A percentile compares a stretch with the other conserved stretches of the same genome.
phyloP scores from a whole-genome alignment of 2,329 filamentous ascomycete genomes.

The Ophiosphaerella korrae region DNA sequence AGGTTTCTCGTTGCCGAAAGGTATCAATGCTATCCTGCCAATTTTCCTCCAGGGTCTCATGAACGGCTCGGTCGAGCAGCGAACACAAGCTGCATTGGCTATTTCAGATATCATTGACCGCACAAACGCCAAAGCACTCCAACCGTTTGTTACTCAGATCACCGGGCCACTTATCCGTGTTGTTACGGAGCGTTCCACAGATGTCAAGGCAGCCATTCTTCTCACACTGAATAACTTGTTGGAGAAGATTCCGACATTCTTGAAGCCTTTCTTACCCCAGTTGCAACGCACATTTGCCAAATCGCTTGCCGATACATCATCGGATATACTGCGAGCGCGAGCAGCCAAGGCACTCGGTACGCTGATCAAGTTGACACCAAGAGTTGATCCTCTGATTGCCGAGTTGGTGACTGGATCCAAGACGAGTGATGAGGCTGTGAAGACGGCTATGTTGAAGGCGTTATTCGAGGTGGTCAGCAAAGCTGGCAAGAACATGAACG shows the following conservation, averaged over 20 bases:
- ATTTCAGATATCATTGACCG: slow-evolving; percentile 96
- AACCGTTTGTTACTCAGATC: slow-evolving; percentile 95
- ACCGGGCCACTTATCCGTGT: slow-evolving; percentile 97
- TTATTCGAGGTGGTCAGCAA: slow-evolving; percentile 96
- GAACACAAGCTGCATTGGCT: slow-evolving; percentile 86
- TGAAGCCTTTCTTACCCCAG: slow-evolving; percentile 97
- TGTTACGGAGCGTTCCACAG: slow-evolving; percentile 92
- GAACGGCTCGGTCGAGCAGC: slow-evolving; percentile 92
- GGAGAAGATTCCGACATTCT: slow-evolving; percentile 92
- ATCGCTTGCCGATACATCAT: slow-evolving; percentile 89
- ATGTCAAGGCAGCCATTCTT: slow-evolving; percentile 94
- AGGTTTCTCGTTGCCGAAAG: slow-evolving; percentile 90
- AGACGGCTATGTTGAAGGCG: slow-evolving; percentile 95
- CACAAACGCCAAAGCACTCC: slow-evolving; percentile 83
- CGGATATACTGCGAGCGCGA: slow-evolving; percentile 82
- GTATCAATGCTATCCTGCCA: slow-evolving; percentile 92
- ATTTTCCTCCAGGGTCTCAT: slow-evolving; percentile 98
- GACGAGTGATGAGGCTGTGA: slow-evolving; percentile 84
- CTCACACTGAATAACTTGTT: slow-evolving; percentile 92
- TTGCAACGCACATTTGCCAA: slow-evolving; percentile 97
- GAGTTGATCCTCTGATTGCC: slow-evolving; percentile 90
- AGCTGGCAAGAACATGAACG: slow-evolving; percentile 92
- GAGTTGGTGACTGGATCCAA: slow-evolving; percentile 96
- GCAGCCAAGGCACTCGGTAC: slow-evolving; percentile 95
- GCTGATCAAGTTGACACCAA: slow-evolving; percentile 90